Percentiles rank a stretch among this genome's conserved stretches.
These are phyloP conservation scores for Teratosphaeria zuluensis DNA, from an alignment of 2,329 filamentous ascomycete genomes.

Conservation along the genomic window DNA sequence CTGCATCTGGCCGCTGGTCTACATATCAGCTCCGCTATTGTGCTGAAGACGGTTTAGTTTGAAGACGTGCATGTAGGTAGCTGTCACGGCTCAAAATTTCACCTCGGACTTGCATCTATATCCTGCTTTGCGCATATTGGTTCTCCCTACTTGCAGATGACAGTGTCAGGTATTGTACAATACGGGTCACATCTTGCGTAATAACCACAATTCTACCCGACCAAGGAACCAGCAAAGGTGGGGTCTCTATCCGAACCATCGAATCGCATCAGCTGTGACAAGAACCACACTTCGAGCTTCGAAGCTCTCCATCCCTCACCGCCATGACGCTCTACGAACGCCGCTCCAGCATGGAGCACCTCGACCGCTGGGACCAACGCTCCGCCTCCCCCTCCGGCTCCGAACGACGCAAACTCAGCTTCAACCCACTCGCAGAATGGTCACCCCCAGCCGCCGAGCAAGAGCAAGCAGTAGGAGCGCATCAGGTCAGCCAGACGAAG, in stretches of 20 bases:
- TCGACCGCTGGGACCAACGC: constrained; percentile 1
- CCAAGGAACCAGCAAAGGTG: background rate
- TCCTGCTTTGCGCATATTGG: too few species aligned
- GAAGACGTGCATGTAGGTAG: background rate
- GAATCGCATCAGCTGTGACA: background rate
- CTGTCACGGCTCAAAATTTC: background rate
- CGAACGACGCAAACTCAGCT: constrained; percentile 39
- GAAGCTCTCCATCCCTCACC: background rate
- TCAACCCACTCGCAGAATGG: constrained; percentile 41
- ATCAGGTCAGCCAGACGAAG: constrained; percentile 41
- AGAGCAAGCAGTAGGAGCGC: constrained; percentile 35
- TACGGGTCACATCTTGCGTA: background rate
- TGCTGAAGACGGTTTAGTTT: background rate
- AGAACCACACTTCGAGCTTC: background rate
- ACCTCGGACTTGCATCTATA: too few species aligned
- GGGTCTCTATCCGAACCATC: background rate
- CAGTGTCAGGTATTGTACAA: background rate
- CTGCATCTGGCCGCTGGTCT: background rate
- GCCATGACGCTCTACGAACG: constrained; percentile 1
- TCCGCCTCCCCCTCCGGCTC: constrained; percentile 23
- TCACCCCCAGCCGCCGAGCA: constrained; percentile 27
- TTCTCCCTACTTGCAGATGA: background rate
- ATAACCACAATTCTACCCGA: background rate
- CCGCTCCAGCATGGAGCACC: background rate
- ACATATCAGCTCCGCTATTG: background rate